Evolutionary conservation across 345 rosid species (phyloP).

Genomic region (Leavenworthia alabamica): DNA sequence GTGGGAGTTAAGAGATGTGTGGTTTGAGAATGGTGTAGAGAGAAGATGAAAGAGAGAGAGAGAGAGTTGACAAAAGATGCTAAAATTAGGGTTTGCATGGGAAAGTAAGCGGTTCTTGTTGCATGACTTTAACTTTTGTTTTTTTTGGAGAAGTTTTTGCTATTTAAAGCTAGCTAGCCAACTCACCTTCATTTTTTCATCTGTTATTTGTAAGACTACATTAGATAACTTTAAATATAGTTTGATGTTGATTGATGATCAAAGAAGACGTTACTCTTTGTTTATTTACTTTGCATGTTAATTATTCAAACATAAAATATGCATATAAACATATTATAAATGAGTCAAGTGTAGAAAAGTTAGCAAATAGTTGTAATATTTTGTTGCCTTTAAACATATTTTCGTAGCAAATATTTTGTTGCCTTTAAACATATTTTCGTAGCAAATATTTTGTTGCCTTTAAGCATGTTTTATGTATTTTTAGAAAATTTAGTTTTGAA

Average conservation of each 20-base stretch:
- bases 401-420: neutral
- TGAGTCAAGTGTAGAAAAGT: too few relatives aligned
- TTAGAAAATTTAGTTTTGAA: too few relatives aligned
- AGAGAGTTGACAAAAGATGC: conserved; percentile 15
- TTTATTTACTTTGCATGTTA: too few relatives aligned
- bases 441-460: neutral
- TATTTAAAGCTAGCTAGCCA: conserved; percentile 25
- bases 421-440: neutral
- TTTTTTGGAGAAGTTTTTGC: conserved; percentile 12
- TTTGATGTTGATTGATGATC: neutral
- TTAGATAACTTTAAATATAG: neutral
- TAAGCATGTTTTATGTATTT: neutral
- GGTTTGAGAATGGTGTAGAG: conserved; percentile 28
- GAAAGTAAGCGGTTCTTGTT: conserved; percentile 29
- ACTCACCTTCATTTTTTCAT: conserved; percentile 11
- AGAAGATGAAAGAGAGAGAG: conserved; percentile 7
- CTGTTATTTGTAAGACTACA: conserved; percentile 1
- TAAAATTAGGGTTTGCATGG: conserved; percentile 41
- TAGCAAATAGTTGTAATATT: neutral
- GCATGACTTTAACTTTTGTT: conserved; percentile 23
- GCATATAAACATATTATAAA: too few relatives aligned
- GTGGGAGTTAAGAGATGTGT: conserved; percentile 29
- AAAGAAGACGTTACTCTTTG: neutral
- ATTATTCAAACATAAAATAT: too few relatives aligned
- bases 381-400: neutral